Evolutionary conservation across 1,284 basidiomycete species (phyloP).

Genomic region (Apiotrichum domesticum): DNA sequence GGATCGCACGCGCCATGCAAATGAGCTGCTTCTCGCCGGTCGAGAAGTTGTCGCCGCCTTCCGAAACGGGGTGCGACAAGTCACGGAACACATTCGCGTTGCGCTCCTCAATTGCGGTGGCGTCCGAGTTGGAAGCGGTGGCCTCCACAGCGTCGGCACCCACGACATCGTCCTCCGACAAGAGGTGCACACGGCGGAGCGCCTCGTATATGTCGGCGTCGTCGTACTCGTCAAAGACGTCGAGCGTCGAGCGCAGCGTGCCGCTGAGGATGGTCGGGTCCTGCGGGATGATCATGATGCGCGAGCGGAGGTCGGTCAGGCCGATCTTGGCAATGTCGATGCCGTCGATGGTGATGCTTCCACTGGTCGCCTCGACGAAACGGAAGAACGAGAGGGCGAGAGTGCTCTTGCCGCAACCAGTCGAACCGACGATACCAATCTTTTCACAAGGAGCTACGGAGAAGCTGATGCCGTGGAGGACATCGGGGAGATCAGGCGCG

Average conservation of each 20-base stretch:
- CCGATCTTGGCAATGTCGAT: slow-evolving; percentile 75
- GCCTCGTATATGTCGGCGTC: slow-evolving; percentile 82
- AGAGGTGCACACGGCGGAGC: slow-evolving; percentile 77
- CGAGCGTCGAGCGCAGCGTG: slow-evolving; percentile 76
- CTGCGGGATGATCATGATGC: slow-evolving; percentile 90
- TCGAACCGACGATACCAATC: slow-evolving; percentile 81
- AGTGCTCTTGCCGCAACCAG: slow-evolving; percentile 70
- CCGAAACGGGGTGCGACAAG: slow-evolving; percentile 66
- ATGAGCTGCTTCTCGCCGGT: slow-evolving; percentile 80
- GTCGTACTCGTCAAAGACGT: slow-evolving; percentile 82
- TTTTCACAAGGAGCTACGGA: slow-evolving; percentile 62
- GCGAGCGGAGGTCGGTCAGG: slow-evolving; percentile 70
- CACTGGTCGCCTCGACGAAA: slow-evolving; percentile 81
- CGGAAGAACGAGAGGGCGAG: slow-evolving; percentile 91
- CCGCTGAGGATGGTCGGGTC: slow-evolving; percentile 86
- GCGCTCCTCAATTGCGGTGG: slow-evolving; percentile 47
- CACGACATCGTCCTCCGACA: slow-evolving; percentile 50
- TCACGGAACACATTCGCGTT: slow-evolving; percentile 82
- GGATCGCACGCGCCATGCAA: slow-evolving; percentile 75
- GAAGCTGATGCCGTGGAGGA: slow-evolving; percentile 77
- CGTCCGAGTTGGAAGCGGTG: slow-evolving; percentile 31
- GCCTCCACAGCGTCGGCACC: slow-evolving; percentile 47
- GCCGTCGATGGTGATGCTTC: slow-evolving; percentile 78
- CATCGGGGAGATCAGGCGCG: slow-evolving; percentile 70
- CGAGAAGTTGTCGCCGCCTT: slow-evolving; percentile 81